Evolutionary conservation across 306 rosid genomes (phyloP), one percentile per base, ranked within the genome.

Genomic region (Malus orientalis): DNA sequence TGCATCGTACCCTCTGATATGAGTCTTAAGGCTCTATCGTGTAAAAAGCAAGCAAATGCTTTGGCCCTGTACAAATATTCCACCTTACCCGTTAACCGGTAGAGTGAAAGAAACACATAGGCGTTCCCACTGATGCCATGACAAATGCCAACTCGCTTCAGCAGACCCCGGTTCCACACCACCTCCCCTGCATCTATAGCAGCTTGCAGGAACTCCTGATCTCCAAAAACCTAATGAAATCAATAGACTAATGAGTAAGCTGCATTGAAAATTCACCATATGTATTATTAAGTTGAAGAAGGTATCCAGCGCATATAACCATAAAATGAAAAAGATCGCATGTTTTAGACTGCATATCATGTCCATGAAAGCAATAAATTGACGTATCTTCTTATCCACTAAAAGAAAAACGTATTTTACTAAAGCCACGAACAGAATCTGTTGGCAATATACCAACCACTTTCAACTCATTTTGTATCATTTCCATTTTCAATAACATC

Each of bases 81-180:
- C 22, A 60, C 82, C 32, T 91, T 87, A 55, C 89, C 88, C 1
- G 97, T 93, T 57, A 91, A 82, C 58, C 90, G 80, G 80, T 88
- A 90, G 32, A 93, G 92, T 11, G 96, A 85, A 71, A 93, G 93
- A 84, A 91, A 93, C 78, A 93, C 89, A 36, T 87, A 88, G 58
- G 96, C 77, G 79, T 93, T 93, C 71, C 98, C 93, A 47, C 97
- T 88, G 74, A 91, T 74, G 70, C 98, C 98, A 54, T 93, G 98
- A 33, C 97, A 93, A 18, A 93, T 72, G 51, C 98, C 97, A 33
- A 91, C 92, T 82, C 92, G 87, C 86, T 86, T 93, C 33, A 93
- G 96, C 66, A 93, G 76, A 81, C 97, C 98, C 69, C 89, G 83
- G 15, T 77, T 82, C 97, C 97, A 93, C 51, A 88, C 88, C 71